Conservation (phyloP, 331 rosid genomes). For the Prunus yedoensis region DNA sequence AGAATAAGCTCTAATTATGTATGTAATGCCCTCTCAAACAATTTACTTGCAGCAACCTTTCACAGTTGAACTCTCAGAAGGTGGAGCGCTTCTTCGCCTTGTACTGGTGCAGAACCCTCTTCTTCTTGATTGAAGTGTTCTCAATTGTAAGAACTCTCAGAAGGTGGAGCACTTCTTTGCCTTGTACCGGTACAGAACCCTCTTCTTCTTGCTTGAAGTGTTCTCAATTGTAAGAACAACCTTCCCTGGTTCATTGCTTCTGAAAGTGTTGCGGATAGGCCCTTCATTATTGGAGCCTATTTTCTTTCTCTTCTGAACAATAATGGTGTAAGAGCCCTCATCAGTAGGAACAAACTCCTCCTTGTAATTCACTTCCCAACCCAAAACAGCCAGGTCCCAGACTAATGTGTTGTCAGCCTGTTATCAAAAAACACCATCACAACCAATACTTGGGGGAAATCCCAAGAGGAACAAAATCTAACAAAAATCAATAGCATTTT, state of each 20-base stretch:
- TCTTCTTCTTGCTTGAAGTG: constrained; percentile 67
- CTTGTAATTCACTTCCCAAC: constrained; percentile 88
- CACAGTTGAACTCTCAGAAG: neutral
- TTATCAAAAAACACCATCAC: neutral
- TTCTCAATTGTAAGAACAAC: constrained; percentile 63
- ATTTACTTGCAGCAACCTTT: neutral
- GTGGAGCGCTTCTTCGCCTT: constrained; percentile 51
- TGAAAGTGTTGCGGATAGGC: constrained; percentile 66
- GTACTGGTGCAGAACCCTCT: constrained; percentile 63
- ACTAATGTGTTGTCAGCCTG: constrained; percentile 58
- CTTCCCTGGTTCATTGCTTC: constrained; percentile 70
- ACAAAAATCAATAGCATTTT: neutral
- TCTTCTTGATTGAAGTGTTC: constrained; percentile 70
- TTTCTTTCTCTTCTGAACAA: constrained; percentile 76
- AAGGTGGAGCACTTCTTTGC: constrained; percentile 41
- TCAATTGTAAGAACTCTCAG: constrained; percentile 48
- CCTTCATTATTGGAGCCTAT: constrained; percentile 51
- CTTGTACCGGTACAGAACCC: constrained; percentile 67
- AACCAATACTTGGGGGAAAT: neutral
- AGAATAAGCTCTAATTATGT: constrained; percentile 8
- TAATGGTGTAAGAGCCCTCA: constrained; percentile 77
- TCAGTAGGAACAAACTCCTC: constrained; percentile 78
- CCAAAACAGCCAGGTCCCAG: constrained; percentile 77
- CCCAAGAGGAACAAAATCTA: neutral
- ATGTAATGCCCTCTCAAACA: constrained; percentile 4